Evolutionary conservation across 2,329 filamentous ascomycete species (phyloP), one percentile per base, ranked within the genome.

Genomic region (Elsinoe australis): DNA sequence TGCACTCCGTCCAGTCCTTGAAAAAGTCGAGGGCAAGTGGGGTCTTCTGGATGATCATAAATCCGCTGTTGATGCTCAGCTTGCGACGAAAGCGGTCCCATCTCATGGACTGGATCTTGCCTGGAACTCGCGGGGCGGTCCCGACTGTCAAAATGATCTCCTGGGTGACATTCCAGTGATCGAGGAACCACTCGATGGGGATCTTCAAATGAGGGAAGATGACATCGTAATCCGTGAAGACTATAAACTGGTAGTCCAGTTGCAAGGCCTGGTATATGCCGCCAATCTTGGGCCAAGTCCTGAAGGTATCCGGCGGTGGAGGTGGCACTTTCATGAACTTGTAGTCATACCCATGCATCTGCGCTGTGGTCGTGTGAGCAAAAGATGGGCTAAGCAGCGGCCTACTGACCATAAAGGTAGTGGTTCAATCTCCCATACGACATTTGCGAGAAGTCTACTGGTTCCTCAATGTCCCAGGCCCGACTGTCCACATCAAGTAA

Each of bases 301-400:
- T 63, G 55, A 64, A 66, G 45, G 68, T 68, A 44, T 68, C 65
- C 1, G 58, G 53, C 45, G 69, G 67, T 18, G 65, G 61, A 19
- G 65, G 61, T 19, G 67, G 61, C 3, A 67, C 67, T 50, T 65
- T 66, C 21, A 73, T 64, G 47, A 71, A 67, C 26, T 71, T 69
- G 56, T 74, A 74, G 45, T 72, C 68, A 57, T 73, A 73, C 4
- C 70, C 70, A 55, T 74, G 71, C 41, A 74, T 71, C 55, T 59
- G 59, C 55, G 59, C 59, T 21, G 66, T 66, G 65, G 53, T 8
- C 6, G 7, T 15, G 7, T 35, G 32, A 35, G 32, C 14, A 15
- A 14, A 15, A 35, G 7, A 14, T 6, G 6, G 10, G 32, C 32
- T 55, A 6, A 6, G 7, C 10, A 41, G 7, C 12, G 26, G 12